A percentile compares a stretch with the other conserved stretches of the same genome.
Conservation (phyloP, 805 yeast genomes). For the Blastobotrys parvus region DNA sequence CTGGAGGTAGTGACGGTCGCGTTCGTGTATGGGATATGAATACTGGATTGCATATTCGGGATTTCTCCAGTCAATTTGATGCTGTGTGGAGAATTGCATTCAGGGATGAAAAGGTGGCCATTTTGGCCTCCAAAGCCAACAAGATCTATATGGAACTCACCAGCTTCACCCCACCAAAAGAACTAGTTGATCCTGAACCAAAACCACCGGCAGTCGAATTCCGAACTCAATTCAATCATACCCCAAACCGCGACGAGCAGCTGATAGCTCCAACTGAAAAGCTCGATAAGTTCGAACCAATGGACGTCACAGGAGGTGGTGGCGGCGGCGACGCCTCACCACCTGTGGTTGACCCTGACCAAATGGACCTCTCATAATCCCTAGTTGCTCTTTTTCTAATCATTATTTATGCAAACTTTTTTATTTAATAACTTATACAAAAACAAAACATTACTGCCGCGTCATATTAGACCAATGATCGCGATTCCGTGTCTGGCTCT, state of each 20-base stretch:
- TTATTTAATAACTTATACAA: background rate
- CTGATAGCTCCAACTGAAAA: background rate
- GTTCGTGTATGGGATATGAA: constrained; percentile 34
- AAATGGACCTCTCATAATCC: background rate
- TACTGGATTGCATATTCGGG: constrained; percentile 32
- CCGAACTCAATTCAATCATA: background rate
- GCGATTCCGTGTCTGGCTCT: background rate
- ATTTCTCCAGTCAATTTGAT: constrained; percentile 28
- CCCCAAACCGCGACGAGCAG: background rate
- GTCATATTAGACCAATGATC: too few species aligned
- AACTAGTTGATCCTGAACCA: background rate
- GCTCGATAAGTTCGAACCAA: background rate
- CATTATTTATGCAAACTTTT: background rate
- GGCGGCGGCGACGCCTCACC: background rate
- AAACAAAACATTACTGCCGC: background rate
- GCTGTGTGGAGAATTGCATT: constrained; percentile 36
- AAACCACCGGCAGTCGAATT: background rate
- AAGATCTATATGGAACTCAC: constrained; percentile 30
- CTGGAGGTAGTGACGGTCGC: constrained; percentile 37
- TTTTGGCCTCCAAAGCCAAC: constrained; percentile 27
- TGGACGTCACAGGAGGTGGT: background rate
- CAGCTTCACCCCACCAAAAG: constrained; percentile 27
- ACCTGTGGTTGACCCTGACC: background rate
- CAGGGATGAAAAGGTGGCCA: constrained; percentile 32
- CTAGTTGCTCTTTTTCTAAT: background rate